These are phyloP conservation scores for Elongisporangium prolatum DNA, from an alignment of 352 stramenopile genomes.

Conservation along the genomic window DNA sequence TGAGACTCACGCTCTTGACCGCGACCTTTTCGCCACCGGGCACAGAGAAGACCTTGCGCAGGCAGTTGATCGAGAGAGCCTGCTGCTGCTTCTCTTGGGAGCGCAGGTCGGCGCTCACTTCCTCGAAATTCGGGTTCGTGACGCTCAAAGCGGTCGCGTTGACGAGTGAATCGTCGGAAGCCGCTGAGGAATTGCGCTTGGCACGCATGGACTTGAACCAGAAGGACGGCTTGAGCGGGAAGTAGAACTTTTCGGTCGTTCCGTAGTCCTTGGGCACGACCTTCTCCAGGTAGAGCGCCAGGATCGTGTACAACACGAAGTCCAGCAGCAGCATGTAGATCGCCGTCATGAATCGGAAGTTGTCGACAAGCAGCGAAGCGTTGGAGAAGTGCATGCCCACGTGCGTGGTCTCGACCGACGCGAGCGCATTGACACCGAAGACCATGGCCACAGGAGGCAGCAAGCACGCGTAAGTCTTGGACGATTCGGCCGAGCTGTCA, in stretches of 20 bases:
- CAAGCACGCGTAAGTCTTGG: conserved; percentile 32
- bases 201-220: conserved; percentile 38
- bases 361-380: conserved; percentile 22
- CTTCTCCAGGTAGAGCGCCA: conserved; percentile 89
- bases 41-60: conserved; percentile 78
- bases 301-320: conserved; percentile 75
- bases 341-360: conserved; percentile 51
- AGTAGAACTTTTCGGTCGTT: conserved; percentile 86
- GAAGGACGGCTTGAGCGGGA: conserved; percentile 66
- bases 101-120: conserved; percentile 29
- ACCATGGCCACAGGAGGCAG: conserved; percentile 67
- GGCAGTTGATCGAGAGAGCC: conserved; percentile 48
- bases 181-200: conserved; percentile 31
- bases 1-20: conserved; percentile 82
- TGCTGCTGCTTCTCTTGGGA: conserved; percentile 46
- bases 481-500: conserved; percentile 26
- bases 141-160: not conserved
- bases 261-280: conserved; percentile 93
- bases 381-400: conserved; percentile 40
- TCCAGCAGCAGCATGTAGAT: conserved; percentile 90
- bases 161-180: conserved; percentile 1
- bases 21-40: conserved; percentile 61
- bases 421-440: conserved; percentile 63
- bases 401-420: conserved; percentile 45
- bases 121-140: conserved; percentile 15